phyloP scores from a whole-genome alignment of 2,329 filamentous ascomycete species.

The Talaromyces sp. region DNA sequence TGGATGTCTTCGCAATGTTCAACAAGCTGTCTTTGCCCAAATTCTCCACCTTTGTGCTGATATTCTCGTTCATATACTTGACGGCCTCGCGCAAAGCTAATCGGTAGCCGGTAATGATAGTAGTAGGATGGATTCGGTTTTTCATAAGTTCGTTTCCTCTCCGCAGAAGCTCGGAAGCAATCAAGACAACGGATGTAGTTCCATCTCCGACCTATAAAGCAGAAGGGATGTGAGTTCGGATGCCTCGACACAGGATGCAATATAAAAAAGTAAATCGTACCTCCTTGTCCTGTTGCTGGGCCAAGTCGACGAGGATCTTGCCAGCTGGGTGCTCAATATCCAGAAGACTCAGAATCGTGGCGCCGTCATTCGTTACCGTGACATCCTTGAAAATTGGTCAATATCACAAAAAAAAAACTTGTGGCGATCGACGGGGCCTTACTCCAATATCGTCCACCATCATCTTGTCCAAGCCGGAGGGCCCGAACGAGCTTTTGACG shows the following conservation, averaged over 20 bases:
- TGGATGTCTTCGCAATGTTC: conserved; percentile 96
- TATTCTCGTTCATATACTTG: conserved; percentile 98
- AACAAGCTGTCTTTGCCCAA: conserved; percentile 85
- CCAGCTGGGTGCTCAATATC: conserved; percentile 97
- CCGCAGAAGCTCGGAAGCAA: conserved; percentile 89
- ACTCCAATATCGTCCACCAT: conserved; percentile 99
- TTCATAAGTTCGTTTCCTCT: conserved; percentile 98
- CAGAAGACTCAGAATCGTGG: conserved; percentile 89
- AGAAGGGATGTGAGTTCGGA: neutral
- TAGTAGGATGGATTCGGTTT: conserved; percentile 99
- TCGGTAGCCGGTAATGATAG: conserved; percentile 97
- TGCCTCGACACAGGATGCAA: neutral
- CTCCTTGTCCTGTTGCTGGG: conserved; percentile 98
- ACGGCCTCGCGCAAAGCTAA: conserved; percentile 92
- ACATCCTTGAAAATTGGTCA: conserved; percentile 63
- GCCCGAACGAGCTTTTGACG: conserved; percentile 97
- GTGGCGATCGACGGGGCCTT: conserved; percentile 34
- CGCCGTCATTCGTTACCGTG: conserved; percentile 97
- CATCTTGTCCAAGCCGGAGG: conserved; percentile 98
- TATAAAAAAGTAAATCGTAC: conserved; percentile 22
- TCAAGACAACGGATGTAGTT: conserved; percentile 95
- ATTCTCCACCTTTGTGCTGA: conserved; percentile 90
- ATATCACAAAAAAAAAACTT: conserved; percentile 15
- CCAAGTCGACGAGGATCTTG: conserved; percentile 96
- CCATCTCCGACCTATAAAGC: conserved; percentile 73